Base-by-base conservation (phyloP, 2,329 filamentous ascomycete genomes). In the Pseudogymnoascus sp. region DNA sequence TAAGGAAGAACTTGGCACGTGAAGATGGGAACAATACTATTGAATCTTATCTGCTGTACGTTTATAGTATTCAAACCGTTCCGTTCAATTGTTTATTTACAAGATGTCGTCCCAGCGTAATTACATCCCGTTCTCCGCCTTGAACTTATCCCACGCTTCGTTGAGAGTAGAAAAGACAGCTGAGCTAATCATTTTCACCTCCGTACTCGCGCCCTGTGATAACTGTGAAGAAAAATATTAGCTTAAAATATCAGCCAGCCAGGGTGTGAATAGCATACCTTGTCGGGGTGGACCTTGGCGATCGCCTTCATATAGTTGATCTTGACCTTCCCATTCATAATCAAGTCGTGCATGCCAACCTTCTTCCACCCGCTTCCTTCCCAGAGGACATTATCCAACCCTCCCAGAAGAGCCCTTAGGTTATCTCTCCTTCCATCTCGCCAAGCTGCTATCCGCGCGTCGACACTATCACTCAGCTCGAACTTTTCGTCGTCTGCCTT, bases 281-380 rank as follows among this genome's bases (percentile, higher is more conserved):
- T 99, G 76, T 99, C 95, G 66, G 95, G 95, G 82, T 99, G 95
- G 70, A 95, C 95, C 82, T 97, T 98, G 10, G 89, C 91, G 82
- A 99, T 98, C 5, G 93, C 95, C 84, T 96, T 97, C 95, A 99
- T 98, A 75, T 99, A 99, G 66, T 90, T 82, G 68, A 99, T 89
- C 84, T 99, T 99, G 75, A 98, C 95, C 81, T 93, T 96, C 70
- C 90, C 92, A 36, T 92, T 87, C 83, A 96, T 84, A 62, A 99
- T 89, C 70, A 99, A 77, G 78, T 99, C 95, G 68, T 93, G 89
- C 85, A 99, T 86, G 34, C 92, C 92, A 64, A 98, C 88, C 80
- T 96, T 96, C 80, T 96, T 97, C 95, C 95, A 99, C 3, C 92
- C 92, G 67, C 92, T 91, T 45, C 88, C 88, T 68, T 91, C 87